These are phyloP conservation scores for Verbena officinalis DNA, from an alignment of 257 asterid genomes.

Conservation along the genomic window DNA sequence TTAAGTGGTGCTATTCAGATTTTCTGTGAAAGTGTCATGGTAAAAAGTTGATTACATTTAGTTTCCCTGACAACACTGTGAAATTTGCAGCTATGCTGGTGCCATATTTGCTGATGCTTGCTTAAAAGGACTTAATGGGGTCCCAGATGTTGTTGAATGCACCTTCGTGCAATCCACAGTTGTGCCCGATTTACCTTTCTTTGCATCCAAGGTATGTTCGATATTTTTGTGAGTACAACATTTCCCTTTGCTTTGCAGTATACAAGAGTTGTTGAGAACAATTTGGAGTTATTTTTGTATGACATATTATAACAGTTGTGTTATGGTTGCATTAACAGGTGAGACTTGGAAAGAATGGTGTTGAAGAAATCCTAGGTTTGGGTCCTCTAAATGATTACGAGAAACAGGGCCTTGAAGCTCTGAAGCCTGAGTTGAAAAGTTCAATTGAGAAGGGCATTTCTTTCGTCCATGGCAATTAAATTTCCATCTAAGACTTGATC, in stretches of 20 bases:
- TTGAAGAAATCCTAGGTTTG: conserved; percentile 73
- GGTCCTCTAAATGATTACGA: conserved; percentile 64
- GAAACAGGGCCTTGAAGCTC: conserved; percentile 76
- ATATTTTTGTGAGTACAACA: not conserved
- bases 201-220: conserved; percentile 66
- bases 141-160: conserved; percentile 80
- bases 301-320: not conserved
- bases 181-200: conserved; percentile 80
- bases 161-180: conserved; percentile 70
- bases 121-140: conserved; percentile 89
- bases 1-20: not conserved
- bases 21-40: not conserved
- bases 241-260: not conserved
- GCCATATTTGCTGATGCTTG: conserved; percentile 94
- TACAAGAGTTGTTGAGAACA: not conserved
- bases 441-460: conserved; percentile 80
- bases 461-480: conserved; percentile 51
- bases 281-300: not conserved
- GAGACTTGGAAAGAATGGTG: conserved; percentile 81
- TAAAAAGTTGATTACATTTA: conserved; percentile 15
- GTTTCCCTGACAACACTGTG: conserved; percentile 21
- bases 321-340: conserved; percentile 45
- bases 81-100: conserved; percentile 75
- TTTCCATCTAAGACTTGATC: not conserved
- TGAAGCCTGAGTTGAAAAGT: conserved; percentile 58